Base-by-base conservation (phyloP, 2,329 filamentous ascomycete genomes). In the Mollisia scopiformis region DNA sequence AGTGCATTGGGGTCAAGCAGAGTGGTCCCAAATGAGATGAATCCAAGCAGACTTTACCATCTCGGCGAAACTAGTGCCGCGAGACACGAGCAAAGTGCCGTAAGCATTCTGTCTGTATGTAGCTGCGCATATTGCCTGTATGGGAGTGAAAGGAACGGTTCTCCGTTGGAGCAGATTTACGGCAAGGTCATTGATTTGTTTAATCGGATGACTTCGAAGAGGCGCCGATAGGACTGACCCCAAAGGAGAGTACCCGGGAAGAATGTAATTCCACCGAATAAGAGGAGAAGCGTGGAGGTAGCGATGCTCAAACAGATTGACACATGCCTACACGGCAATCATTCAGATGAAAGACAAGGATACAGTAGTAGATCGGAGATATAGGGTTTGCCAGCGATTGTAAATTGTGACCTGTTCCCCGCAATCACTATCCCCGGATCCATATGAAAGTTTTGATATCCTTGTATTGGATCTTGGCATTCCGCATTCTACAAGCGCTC, bases 121-220 rank as follows among this genome's bases (percentile, higher is more conserved):
- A 31, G 21, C 16, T 11, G 11, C 50, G 57, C 39, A 55, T 55
- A 50, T 50, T 59, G 57, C 50, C 41, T 55, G 50, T 57, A 33
- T 46, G 27, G 13, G 19, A 30, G 46, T 49, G 23, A 14, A 23
- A 49, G 23, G 6, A 27, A 10, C 13, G 25, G 31, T 2, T 8
- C 14, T 33, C 25, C 16, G 25, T 16, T 39, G 39, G 14, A n/a
- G 3, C 10, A 3, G 16, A 10, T 19, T 11, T n/a, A 31, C 16
- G n/a, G 28, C 21, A 54, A 11, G 25, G 39, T 54, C 28, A 30
- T 54, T 16, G 14, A n/a, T 16, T 51, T n/a, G 49, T 25, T 16
- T n/a, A 30, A 35, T 14, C 49, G 49, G 49, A 3, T 51, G 28
- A 33, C 49, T 51, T 30, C 16, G 31, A n/a, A 13, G 28, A 47